Conservation (phyloP, 2,329 filamentous ascomycete genomes). For the Calonectria henricotiae region DNA sequence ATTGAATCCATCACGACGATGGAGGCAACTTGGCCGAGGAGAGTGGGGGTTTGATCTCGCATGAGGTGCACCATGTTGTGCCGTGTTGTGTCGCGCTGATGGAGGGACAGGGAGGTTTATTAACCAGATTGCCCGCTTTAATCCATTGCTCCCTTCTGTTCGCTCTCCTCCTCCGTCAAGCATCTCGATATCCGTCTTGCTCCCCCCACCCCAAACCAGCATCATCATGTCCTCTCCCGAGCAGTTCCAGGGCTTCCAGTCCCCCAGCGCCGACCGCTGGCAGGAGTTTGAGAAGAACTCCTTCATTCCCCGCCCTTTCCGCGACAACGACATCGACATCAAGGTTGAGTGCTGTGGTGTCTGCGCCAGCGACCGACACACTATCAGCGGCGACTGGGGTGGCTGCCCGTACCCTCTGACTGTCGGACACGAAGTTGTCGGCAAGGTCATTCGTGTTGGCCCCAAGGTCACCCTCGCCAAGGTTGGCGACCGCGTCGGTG, state of each 20-base stretch:
- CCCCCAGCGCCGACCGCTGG: conserved; percentile 69
- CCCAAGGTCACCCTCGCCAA: conserved; percentile 64
- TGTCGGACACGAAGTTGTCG: conserved; percentile 83
- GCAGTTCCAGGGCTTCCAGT: conserved; percentile 75
- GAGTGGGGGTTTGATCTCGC: conserved; percentile 16
- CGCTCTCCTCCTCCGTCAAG: background rate
- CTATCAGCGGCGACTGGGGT: conserved; percentile 79
- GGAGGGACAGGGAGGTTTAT: conserved; percentile 19
- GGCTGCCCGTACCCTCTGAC: conserved; percentile 75
- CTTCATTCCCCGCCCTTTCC: conserved; percentile 89
- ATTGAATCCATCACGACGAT: conserved; percentile 36
- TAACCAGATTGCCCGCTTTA: conserved; percentile 21
- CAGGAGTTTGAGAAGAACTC: conserved; percentile 79
- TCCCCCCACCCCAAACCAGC: conserved; percentile 22
- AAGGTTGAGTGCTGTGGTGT: conserved; percentile 88
- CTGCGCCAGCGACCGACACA: conserved; percentile 82
- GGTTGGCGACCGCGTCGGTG: conserved; percentile 73
- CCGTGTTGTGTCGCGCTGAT: background rate
- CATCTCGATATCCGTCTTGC: background rate
- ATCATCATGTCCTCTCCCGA: conserved; percentile 72
- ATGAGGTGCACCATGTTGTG: conserved; percentile 1
- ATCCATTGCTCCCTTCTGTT: background rate
- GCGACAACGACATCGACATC: conserved; percentile 89
- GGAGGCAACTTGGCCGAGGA: conserved; percentile 15
- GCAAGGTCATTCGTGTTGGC: conserved; percentile 78